These are phyloP conservation scores for Venturia carpophila DNA, from an alignment of 2,329 filamentous ascomycete genomes.

Conservation along the genomic window DNA sequence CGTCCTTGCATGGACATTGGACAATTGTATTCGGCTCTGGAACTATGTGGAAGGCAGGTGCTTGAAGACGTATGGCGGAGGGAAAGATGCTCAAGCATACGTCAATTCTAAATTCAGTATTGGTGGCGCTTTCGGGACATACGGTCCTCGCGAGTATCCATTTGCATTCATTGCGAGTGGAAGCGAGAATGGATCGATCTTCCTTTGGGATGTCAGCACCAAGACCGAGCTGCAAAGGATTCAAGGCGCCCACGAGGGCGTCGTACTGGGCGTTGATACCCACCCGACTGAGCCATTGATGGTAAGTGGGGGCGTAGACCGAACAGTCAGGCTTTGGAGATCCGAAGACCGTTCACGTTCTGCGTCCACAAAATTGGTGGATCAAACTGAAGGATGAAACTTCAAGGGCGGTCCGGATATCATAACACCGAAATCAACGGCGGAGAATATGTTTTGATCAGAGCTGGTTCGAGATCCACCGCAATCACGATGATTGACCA, in stretches of 20 bases:
- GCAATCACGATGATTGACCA: conserved; percentile 4
- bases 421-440: not conserved
- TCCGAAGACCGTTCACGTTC: conserved; percentile 3
- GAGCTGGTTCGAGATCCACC: not conserved
- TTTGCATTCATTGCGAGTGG: conserved; percentile 67
- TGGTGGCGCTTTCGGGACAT: conserved; percentile 72
- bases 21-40: conserved; percentile 86
- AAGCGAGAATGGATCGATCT: conserved; percentile 76
- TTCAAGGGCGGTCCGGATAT: not conserved
- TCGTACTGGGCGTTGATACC: conserved; percentile 53
- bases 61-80: conserved; percentile 72
- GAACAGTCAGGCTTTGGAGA: conserved; percentile 55
- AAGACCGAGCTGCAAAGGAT: conserved; percentile 67
- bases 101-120: conserved; percentile 76
- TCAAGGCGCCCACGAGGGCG: conserved; percentile 43
- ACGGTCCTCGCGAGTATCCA: conserved; percentile 31
- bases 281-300: conserved; percentile 47
- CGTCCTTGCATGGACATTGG: conserved; percentile 84
- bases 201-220: conserved; percentile 83
- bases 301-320: conserved; percentile 56
- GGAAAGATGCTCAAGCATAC: conserved; percentile 58
- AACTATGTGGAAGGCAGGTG: conserved; percentile 87
- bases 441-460: not conserved
- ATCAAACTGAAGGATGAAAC: conserved; percentile 5
- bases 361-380: not conserved